A percentile compares a stretch with the other conserved stretches of the same genome.
These are phyloP conservation scores for Przewalskia tangutica DNA, from an alignment of 257 asterid genomes.

Conservation along the genomic window DNA sequence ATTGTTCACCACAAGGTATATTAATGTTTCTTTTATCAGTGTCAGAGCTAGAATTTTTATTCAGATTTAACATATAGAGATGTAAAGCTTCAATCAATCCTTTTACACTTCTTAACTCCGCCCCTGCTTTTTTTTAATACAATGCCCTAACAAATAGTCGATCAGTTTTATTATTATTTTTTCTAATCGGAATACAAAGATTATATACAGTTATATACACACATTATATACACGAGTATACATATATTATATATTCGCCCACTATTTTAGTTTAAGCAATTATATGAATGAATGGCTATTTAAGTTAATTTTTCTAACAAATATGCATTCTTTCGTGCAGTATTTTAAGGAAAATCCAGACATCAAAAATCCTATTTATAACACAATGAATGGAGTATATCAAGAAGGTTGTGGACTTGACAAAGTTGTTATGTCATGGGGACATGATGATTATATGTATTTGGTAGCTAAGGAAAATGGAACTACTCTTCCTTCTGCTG, in stretches of 20 bases:
- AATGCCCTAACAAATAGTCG: neutral
- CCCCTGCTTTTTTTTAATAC: neutral
- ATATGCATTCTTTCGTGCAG: neutral
- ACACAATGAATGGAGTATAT: constrained; percentile 18
- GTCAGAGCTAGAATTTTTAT: neutral
- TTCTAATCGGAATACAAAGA: neutral
- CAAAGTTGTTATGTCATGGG: constrained; percentile 35
- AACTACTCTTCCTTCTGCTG: constrained; percentile 46
- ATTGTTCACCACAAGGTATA: constrained; percentile 27
- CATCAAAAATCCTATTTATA: constrained; percentile 4
- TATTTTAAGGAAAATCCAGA: constrained; percentile 28
- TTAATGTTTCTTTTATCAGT: neutral
- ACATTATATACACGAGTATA: neutral
- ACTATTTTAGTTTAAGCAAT: neutral
- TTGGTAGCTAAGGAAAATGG: constrained; percentile 10
- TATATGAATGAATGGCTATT: too few relatives aligned
- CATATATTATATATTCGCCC: neutral
- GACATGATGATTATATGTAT: constrained; percentile 38
- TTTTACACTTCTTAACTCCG: neutral
- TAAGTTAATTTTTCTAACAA: too few relatives aligned
- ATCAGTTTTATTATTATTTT: neutral
- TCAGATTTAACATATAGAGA: neutral
- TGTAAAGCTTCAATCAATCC: neutral
- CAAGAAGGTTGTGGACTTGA: constrained; percentile 24
- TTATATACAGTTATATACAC: neutral